These are phyloP conservation scores for Psilocybe cubensis DNA, from an alignment of 768 basidiomycete genomes.

Conservation along the genomic window DNA sequence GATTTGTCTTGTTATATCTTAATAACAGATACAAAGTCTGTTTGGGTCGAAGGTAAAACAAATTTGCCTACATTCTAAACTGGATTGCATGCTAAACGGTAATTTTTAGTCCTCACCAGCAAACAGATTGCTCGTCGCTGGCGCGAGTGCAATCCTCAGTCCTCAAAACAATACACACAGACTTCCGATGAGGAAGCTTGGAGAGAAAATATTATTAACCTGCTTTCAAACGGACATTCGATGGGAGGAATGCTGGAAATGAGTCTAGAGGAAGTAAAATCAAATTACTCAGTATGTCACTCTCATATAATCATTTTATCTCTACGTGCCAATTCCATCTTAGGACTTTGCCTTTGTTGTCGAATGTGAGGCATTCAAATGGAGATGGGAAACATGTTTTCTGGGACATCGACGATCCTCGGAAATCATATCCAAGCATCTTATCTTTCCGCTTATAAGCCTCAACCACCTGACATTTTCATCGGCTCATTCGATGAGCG, in stretches of 20 bases:
- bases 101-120: constrained; percentile 49
- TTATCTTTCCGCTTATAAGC: constrained; percentile 78
- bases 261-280: constrained; percentile 61
- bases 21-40: constrained; percentile 74
- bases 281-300: constrained; percentile 47
- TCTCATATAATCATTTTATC: background rate
- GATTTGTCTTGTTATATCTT: constrained; percentile 64
- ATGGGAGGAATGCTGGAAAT: constrained; percentile 61
- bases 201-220: constrained; percentile 56
- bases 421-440: constrained; percentile 76
- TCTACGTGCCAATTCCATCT: constrained; percentile 11
- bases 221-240: constrained; percentile 62
- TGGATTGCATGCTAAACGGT: constrained; percentile 1
- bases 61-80: background rate
- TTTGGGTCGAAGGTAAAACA: constrained; percentile 73
- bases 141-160: constrained; percentile 57
- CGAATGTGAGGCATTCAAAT: constrained; percentile 64
- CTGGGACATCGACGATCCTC: constrained; percentile 68
- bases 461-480: constrained; percentile 69
- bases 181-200: constrained; percentile 62
- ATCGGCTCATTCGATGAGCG: constrained; percentile 58
- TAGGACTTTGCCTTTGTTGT: constrained; percentile 73
- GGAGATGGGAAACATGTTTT: constrained; percentile 79
- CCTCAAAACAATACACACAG: constrained; percentile 30
- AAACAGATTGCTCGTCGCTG: constrained; percentile 72